A percentile compares a stretch with the other conserved stretches of the same genome.
These are phyloP conservation scores for Alnus rubra DNA, from an alignment of 306 rosid species.

Conservation along the genomic window DNA sequence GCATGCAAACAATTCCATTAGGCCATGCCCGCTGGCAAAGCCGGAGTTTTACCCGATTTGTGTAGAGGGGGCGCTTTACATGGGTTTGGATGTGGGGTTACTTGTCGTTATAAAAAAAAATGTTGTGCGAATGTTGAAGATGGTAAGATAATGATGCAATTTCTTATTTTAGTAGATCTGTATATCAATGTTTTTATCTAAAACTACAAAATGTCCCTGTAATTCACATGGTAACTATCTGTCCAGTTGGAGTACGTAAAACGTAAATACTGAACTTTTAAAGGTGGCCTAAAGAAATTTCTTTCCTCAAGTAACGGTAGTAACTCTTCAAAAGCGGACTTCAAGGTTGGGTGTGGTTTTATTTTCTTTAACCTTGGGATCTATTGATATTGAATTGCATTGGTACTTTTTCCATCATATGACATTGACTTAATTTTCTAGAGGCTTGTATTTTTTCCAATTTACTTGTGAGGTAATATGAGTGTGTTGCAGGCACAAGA, in stretches of 20 bases:
- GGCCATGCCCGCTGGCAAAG: too few relatives aligned
- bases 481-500: conserved; percentile 71
- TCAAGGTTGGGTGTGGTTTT: not conserved
- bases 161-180: not conserved
- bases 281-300: not conserved
- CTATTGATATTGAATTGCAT: not conserved
- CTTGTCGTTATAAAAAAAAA: too few relatives aligned
- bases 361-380: not conserved
- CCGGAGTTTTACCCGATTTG: too few relatives aligned
- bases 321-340: not conserved
- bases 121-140: not conserved
- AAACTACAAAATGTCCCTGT: not conserved
- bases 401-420: not conserved
- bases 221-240: not conserved
- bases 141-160: not conserved
- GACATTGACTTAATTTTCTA: too few relatives aligned
- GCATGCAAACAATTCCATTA: too few relatives aligned
- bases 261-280: not conserved
- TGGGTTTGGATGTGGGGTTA: too few relatives aligned
- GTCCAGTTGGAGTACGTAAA: not conserved
- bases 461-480: not conserved
- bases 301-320: not conserved
- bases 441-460: not conserved
- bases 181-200: not conserved
- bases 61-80: too few relatives aligned